Conservation (phyloP, 148 eudicot genomes). For the Diospyros kaki region DNA sequence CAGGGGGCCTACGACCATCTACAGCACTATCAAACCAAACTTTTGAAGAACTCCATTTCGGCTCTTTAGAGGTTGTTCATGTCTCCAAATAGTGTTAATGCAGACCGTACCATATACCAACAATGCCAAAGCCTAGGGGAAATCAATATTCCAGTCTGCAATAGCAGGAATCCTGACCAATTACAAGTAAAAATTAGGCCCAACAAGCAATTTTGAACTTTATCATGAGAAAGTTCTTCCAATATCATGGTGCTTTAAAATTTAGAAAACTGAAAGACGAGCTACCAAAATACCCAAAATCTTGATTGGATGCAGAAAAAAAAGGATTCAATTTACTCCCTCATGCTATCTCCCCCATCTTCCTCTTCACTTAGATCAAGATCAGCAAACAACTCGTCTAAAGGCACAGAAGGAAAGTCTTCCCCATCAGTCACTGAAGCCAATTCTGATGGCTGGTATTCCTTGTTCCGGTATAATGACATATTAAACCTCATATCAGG, state of each 20-base stretch:
- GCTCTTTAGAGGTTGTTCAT: neutral
- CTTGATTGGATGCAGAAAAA: neutral
- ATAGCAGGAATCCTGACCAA: no score
- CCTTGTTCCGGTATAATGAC: constrained; percentile 55
- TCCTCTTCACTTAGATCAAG: constrained; percentile 46
- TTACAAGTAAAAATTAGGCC: no score
- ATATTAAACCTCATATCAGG: constrained; percentile 66
- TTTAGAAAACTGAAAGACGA: neutral
- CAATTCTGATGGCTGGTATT: constrained; percentile 53
- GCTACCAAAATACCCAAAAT: neutral
- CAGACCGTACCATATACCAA: neutral
- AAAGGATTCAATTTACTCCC: constrained; percentile 25
- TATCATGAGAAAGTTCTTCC: no score
- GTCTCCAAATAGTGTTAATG: neutral
- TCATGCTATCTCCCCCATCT: constrained; percentile 41
- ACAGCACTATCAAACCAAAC: neutral
- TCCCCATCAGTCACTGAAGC: constrained; percentile 60
- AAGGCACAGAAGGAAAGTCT: constrained; percentile 46
- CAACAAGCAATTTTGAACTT: no score
- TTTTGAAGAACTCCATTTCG: neutral
- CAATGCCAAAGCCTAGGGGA: neutral
- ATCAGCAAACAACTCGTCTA: constrained; percentile 73
- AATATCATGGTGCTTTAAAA: neutral
- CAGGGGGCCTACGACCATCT: neutral
- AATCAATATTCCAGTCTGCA: no score